phyloP scores from a whole-genome alignment of 495 filamentous ascomycete genomes.

The Neurospora pannonica region DNA sequence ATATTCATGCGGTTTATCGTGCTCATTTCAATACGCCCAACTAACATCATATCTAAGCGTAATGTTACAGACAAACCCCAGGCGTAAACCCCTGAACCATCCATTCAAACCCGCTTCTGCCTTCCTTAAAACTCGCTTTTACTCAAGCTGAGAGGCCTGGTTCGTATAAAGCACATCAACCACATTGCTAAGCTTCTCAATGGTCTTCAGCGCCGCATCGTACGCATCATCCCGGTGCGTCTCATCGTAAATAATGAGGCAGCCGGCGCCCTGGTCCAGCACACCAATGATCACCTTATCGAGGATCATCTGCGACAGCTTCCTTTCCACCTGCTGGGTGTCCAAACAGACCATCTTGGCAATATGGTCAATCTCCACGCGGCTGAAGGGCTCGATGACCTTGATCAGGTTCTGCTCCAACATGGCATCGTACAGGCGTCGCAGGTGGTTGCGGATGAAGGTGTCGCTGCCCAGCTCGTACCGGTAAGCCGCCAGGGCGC shows the following conservation, averaged over 20 bases:
- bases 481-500: conserved; percentile 76
- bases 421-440: conserved; percentile 93
- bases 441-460: conserved; percentile 92
- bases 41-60: conserved; percentile 1
- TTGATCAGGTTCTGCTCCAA: conserved; percentile 98
- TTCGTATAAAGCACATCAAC: conserved; percentile 96
- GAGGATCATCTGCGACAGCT: conserved; percentile 97
- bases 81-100: not conserved
- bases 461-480: conserved; percentile 85
- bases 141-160: conserved; percentile 93
- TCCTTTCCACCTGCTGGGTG: conserved; percentile 92
- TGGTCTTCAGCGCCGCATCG: conserved; percentile 86
- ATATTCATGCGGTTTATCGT: not conserved
- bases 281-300: conserved; percentile 98
- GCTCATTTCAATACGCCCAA: not conserved
- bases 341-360: conserved; percentile 95
- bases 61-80: conserved; percentile 1
- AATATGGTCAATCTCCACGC: conserved; percentile 93
- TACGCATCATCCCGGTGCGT: conserved; percentile 86
- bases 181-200: conserved; percentile 94
- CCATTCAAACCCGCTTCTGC: not conserved
- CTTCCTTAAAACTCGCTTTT: conserved; percentile 17
- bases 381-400: conserved; percentile 96
- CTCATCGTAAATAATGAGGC: conserved; percentile 95
- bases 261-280: conserved; percentile 93